phyloP scores from a whole-genome alignment of 345 rosid species.

The Balakata baccata region DNA sequence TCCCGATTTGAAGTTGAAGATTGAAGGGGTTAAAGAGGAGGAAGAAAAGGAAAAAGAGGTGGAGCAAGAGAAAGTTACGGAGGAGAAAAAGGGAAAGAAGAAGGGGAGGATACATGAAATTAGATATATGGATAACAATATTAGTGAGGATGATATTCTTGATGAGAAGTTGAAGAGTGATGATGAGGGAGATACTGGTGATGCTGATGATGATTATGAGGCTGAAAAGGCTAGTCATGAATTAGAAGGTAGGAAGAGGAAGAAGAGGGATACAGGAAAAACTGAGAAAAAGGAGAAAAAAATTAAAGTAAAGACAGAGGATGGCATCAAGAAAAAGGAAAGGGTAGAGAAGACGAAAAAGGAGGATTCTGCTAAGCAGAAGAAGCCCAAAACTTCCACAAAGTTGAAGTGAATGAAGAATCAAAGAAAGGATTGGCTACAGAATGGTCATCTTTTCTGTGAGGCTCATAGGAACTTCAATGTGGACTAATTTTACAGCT shows the following conservation, averaged over 20 bases:
- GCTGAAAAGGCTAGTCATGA: conserved; percentile 21
- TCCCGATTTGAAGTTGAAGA: conserved; percentile 67
- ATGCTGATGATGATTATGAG: conserved; percentile 15
- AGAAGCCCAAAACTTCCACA: conserved; percentile 9
- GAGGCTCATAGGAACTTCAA: not conserved
- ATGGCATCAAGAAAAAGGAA: conserved; percentile 12
- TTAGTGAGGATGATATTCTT: conserved; percentile 4
- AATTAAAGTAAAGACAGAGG: conserved; percentile 5
- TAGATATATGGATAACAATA: conserved; percentile 63
- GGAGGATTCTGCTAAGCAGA: not conserved
- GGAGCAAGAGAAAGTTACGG: conserved; percentile 15
- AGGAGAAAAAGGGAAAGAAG: conserved; percentile 30
- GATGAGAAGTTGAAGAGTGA: conserved; percentile 29
- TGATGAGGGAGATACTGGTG: conserved; percentile 21
- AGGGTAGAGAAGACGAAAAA: not conserved
- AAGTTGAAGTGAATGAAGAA: not conserved
- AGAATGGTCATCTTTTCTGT: not conserved
- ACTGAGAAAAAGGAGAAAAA: conserved; percentile 14
- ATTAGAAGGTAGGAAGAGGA: conserved; percentile 12
- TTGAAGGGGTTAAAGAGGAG: conserved; percentile 32
- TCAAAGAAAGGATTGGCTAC: conserved; percentile 3
- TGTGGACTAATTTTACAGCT: not conserved
- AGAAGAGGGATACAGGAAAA: conserved; percentile 27
- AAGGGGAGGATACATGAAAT: conserved; percentile 78
- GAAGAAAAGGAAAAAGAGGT: not conserved